Evolutionary conservation across 495 filamentous ascomycete genomes (phyloP), one percentile per base, ranked within the genome.

Genomic region (Staphylotrichum longicolle): DNA sequence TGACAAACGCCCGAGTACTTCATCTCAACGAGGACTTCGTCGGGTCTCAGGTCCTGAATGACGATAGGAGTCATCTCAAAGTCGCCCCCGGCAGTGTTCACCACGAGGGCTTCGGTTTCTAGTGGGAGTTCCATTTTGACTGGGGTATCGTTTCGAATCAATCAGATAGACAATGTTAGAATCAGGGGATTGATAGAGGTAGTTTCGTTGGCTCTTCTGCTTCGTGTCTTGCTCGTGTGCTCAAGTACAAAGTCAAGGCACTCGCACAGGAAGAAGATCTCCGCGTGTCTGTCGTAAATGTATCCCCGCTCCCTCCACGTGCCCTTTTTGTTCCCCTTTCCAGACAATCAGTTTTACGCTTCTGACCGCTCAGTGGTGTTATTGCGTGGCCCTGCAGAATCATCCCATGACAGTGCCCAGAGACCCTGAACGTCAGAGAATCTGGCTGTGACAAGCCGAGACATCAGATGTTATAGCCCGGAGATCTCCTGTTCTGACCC

Each of bases 1-100:
- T 78, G 75, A 54, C 77, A 80, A 47, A 80, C 59, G 0, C 77
- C 77, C 0, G 75, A 63, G 7, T 75, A 75, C 50, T 67, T 63
- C 27, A 78, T 76, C 48, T 80, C 66, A 0, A 78, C 67, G 1
- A 78, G 66, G 1, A 76, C 63, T 49, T 80, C 76, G 41, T 75
- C 64, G 4, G 70, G 72, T 7, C 71, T 66, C 2, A 69, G 69
- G 42, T 60, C 33, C 7, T 56, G 35, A 47, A 75, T 53, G n/a
- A 67, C 41, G 14, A 79, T 64, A 0, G 69, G 50, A 15, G 73
- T 70, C 41, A 77, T 60, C 1, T 12, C 39, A 34, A 68, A 68
- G 5, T 30, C 32, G 1, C 49, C 61, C 11, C 66, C 68, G 10
- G 64, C 12, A 1, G 42, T 14, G 8, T 60, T 4, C 1, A 67